Evolutionary conservation across 176 grass and related monocot genomes (phyloP), one percentile per base, ranked within the genome.

Genomic region (Chloris gayana): DNA sequence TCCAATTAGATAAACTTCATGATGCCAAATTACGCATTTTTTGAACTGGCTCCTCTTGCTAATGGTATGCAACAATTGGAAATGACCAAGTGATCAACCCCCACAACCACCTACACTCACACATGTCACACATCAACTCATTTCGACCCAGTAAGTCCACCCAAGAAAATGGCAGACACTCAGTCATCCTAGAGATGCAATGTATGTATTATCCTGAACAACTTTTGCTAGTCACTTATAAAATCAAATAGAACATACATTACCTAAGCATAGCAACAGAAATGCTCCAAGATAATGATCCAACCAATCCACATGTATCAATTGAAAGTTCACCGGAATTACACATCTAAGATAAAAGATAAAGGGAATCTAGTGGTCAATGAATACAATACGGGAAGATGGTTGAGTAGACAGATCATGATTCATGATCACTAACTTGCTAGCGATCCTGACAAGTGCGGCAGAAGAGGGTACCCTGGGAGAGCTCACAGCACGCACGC

Each of bases 401-500:
- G 49, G 50, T 74, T 13, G 47, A 30, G 19, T 61, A 32, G 39
- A 53, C 18, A 78, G 24, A 51, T 72, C 65, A 85, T 25, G 73
- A 76, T 79, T 72, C 69, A 84, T 70, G 76, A 89, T 50, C 72
- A 89, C 87, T 89, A 89, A 81, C 88, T 88, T 91, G 86, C 80
- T 98, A 94, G 92, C 95, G 92, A 95, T 98, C 95, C 76, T 86
- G 92, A 95, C 92, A 98, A 98, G 88, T 91, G 90, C 92, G 90
- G 86, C 86, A 85, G 81, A 95, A 95, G 86, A 77, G 75, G 91
- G 92, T 96, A 95, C 96, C 96, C 96, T 95, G 92, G 73, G 90
- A 95, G 78, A 98, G 90, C 84, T 95, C 92, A 74, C 86, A 93
- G 86, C 90, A 98, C 65, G 90, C 90, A 78, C 90, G 87, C 88